Conservation (phyloP, 352 stramenopile species). For the Blastocystis sp. region DNA sequence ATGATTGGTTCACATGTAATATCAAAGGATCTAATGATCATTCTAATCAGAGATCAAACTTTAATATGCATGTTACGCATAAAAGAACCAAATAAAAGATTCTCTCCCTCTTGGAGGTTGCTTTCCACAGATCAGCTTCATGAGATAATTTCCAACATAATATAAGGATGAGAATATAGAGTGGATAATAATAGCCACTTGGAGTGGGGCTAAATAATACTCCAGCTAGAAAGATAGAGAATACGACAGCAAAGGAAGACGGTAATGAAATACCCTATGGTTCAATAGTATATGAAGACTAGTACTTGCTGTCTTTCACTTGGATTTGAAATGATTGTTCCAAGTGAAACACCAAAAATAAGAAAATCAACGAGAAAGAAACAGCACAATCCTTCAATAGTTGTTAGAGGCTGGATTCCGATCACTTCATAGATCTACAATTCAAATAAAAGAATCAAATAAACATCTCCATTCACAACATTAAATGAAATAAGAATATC, state of each 20-base stretch:
- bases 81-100: not conserved
- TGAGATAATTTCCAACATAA: too few relatives aligned
- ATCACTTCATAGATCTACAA: slow-evolving; percentile 8
- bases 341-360: not conserved
- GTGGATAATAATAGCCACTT: slow-evolving; percentile 2
- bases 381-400: not conserved
- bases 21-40: slow-evolving; percentile 3
- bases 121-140: not conserved
- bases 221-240: not conserved
- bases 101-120: not conserved
- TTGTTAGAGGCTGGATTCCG: not conserved
- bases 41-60: not conserved
- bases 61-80: not conserved
- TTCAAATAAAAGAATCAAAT: not conserved
- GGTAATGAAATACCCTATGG: not conserved
- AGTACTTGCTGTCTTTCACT: not conserved
- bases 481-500: slow-evolving; percentile 12
- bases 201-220: not conserved
- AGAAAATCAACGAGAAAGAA: slow-evolving; percentile 19
- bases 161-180: not conserved
- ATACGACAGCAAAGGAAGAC: not conserved
- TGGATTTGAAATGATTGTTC: not conserved
- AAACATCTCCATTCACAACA: not conserved
- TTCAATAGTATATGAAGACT: not conserved
- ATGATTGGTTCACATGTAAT: slow-evolving; percentile 2